These are phyloP conservation scores for Xylaria sp. DNA, from an alignment of 2,329 filamentous ascomycete species.

Conservation along the genomic window DNA sequence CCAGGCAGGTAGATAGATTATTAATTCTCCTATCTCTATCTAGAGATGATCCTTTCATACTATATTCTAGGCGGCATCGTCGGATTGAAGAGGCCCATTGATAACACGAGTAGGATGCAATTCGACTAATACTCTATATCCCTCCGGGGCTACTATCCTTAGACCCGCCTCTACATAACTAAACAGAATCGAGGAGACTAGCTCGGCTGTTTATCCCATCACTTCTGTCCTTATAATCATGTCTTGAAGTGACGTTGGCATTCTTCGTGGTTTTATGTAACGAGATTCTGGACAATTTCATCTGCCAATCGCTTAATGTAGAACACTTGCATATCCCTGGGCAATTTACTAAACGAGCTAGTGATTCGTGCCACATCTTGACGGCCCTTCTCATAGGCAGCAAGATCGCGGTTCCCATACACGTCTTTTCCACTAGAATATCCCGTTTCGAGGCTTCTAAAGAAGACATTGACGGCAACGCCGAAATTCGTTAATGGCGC, in stretches of 20 bases:
- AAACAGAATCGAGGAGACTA: background rate
- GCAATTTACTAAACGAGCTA: conserved; percentile 72
- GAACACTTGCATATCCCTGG: conserved; percentile 75
- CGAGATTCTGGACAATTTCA: conserved; percentile 63
- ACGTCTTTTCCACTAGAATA: conserved; percentile 84
- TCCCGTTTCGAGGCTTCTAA: conserved; percentile 73
- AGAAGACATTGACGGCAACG: conserved; percentile 91
- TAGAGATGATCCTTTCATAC: no score
- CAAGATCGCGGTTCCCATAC: conserved; percentile 87
- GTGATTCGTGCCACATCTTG: conserved; percentile 75
- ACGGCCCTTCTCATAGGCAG: conserved; percentile 84
- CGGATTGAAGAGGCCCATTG: background rate
- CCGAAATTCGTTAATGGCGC: conserved; percentile 69
- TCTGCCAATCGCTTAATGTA: conserved; percentile 78
- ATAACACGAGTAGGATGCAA: no score
- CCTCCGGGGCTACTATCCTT: background rate
- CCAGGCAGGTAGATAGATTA: no score
- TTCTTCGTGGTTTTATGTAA: conserved; percentile 22
- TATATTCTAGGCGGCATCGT: background rate
- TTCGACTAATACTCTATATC: background rate
- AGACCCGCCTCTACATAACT: no score
- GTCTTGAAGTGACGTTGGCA: no score
- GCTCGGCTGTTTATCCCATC: background rate
- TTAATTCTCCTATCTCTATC: no score
- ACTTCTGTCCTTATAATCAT: background rate